Percentiles rank a stretch among this genome's conserved stretches.
phyloP scores from a whole-genome alignment of 768 basidiomycete genomes.

The Tricholoma sp. region DNA sequence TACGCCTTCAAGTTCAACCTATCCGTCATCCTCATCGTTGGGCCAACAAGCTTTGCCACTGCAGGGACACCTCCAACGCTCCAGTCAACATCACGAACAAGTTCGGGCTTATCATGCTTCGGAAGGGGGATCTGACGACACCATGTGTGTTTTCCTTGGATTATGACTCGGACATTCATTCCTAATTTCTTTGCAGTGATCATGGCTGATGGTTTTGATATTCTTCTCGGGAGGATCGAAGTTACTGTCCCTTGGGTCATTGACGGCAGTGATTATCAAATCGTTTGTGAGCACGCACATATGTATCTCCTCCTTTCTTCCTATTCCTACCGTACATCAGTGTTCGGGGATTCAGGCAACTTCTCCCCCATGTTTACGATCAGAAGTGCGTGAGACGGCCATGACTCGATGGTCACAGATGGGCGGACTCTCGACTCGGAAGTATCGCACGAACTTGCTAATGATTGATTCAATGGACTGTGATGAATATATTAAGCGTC shows the following conservation, averaged over 20 bases:
- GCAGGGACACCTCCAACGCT: constrained; percentile 25
- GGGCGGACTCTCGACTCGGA: too few species aligned
- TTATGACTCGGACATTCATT: background rate
- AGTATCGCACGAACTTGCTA: too few species aligned
- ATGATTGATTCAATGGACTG: too few species aligned
- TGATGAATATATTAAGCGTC: too few species aligned
- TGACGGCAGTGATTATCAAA: constrained; percentile 18
- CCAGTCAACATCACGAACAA: constrained; percentile 36
- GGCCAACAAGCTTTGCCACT: background rate
- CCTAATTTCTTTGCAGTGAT: constrained; percentile 6
- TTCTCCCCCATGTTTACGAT: constrained; percentile 27
- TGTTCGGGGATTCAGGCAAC: constrained; percentile 49
- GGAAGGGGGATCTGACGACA: constrained; percentile 22
- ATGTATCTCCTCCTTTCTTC: background rate
- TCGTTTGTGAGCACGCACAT: constrained; percentile 19
- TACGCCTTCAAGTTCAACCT: constrained; percentile 19
- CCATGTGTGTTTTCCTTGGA: constrained; percentile 11
- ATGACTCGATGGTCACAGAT: too few species aligned
- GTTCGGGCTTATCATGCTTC: constrained; percentile 28
- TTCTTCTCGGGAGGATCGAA: constrained; percentile 20
- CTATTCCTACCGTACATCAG: constrained; percentile 19
- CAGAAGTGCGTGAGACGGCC: constrained; percentile 6
- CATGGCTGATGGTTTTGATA: constrained; percentile 21
- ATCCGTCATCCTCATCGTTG: constrained; percentile 3
- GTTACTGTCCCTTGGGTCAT: constrained; percentile 22